These are phyloP conservation scores for Wallacemonas sp. DNA, from an alignment of 208 protist genomes.

Conservation along the genomic window DNA sequence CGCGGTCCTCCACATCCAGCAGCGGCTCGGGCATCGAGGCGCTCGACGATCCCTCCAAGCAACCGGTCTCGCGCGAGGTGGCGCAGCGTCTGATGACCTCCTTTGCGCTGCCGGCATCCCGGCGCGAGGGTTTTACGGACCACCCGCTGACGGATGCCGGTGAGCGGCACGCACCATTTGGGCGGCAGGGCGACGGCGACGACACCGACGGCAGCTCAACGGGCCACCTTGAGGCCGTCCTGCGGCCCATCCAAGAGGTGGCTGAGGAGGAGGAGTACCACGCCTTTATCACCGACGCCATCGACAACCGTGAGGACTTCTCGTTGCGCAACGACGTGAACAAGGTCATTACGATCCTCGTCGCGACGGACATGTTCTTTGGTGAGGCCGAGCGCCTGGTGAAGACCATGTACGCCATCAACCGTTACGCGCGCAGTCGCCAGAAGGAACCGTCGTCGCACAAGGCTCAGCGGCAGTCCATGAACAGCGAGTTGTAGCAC, in stretches of 20 bases:
- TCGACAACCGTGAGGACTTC: constrained; percentile 23
- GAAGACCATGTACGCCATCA: constrained; percentile 46
- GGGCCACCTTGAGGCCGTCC: neutral
- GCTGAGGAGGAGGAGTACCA: constrained; percentile 25
- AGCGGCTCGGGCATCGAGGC: neutral
- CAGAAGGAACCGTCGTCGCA: neutral
- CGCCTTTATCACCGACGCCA: constrained; percentile 17
- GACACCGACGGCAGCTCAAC: neutral
- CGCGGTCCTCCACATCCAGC: neutral
- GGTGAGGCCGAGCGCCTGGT: constrained; percentile 42
- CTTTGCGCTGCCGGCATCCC: neutral
- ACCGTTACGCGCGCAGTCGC: constrained; percentile 42
- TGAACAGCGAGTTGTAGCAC: too few relatives aligned
- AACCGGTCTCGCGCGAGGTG: constrained; percentile 6
- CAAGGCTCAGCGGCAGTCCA: too few relatives aligned
- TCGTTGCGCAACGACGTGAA: constrained; percentile 53
- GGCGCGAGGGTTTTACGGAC: neutral
- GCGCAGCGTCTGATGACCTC: neutral
- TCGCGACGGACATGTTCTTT: constrained; percentile 67
- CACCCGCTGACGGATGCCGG: neutral
- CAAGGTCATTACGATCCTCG: constrained; percentile 53
- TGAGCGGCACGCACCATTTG: neutral
- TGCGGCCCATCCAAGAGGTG: constrained; percentile 19
- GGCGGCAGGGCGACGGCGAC: neutral
- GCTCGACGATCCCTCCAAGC: constrained; percentile 4